These are phyloP conservation scores for Xerocomus spinulosus DNA, from an alignment of 768 basidiomycete genomes.

Conservation along the genomic window DNA sequence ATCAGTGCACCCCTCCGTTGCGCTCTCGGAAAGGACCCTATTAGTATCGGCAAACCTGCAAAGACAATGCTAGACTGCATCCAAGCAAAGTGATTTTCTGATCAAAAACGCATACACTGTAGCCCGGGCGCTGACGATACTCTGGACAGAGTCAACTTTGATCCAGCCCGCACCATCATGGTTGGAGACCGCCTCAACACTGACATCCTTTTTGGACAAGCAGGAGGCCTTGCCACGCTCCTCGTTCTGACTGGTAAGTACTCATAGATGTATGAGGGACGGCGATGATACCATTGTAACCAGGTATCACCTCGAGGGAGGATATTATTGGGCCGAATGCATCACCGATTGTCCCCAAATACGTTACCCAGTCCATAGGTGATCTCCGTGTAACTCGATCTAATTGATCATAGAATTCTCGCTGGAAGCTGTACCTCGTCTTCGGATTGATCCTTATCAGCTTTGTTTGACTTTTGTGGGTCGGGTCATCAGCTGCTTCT, in stretches of 20 bases:
- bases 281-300: neutral
- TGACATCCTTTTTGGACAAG: constrained; percentile 90
- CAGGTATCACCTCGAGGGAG: constrained; percentile 73
- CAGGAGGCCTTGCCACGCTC: constrained; percentile 79
- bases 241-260: constrained; percentile 84
- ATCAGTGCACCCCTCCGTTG: constrained; percentile 78
- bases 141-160: constrained; percentile 67
- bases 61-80: constrained; percentile 92
- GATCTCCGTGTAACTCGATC: constrained; percentile 54
- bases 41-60: constrained; percentile 88
- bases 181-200: constrained; percentile 94
- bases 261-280: neutral
- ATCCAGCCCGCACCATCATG: constrained; percentile 88
- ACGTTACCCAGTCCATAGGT: constrained; percentile 74
- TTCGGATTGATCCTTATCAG: neutral
- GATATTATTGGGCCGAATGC: constrained; percentile 71
- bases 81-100: constrained; percentile 54
- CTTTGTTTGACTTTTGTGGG: too few species aligned
- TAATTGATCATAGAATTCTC: constrained; percentile 12
- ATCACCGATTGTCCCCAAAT: constrained; percentile 74
- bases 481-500: too few species aligned
- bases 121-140: constrained; percentile 7
- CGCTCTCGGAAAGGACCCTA: constrained; percentile 64
- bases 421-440: constrained; percentile 2
- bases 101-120: too few species aligned